Conservation (phyloP, 73 alveolate genomes). For the Tetrahymena malaccensis region DNA sequence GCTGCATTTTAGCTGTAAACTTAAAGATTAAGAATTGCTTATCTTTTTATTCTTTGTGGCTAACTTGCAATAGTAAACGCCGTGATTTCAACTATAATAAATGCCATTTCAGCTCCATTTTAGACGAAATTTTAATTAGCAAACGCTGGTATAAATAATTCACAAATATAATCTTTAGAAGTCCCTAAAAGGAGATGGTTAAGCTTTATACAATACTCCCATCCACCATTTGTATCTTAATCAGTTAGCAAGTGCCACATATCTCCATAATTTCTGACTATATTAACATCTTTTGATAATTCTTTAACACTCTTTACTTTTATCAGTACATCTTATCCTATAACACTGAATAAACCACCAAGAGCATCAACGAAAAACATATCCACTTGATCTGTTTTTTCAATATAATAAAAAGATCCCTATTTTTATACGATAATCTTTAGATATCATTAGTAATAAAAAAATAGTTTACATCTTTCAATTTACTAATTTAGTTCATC, state of each 20-base stretch:
- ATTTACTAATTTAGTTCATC: slow-evolving; percentile 4
- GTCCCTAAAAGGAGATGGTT: not conserved
- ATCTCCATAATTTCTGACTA: not conserved
- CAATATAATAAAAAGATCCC: not conserved
- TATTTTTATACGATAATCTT: not conserved
- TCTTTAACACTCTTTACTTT: not conserved
- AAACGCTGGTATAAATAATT: not conserved
- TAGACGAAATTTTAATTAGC: not conserved
- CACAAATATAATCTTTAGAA: not conserved
- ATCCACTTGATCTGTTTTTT: not conserved
- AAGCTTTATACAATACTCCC: not conserved
- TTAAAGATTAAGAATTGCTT: not conserved
- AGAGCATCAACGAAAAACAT: not conserved
- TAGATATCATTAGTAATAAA: not conserved
- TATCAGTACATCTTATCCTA: not conserved
- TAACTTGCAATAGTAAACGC: not conserved
- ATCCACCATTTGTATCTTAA: not conserved
- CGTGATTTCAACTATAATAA: not conserved
- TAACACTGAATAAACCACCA: not conserved
- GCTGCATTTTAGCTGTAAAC: not conserved
- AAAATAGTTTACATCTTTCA: slow-evolving; percentile 9
- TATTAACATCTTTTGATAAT: not conserved
- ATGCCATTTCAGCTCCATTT: not conserved
- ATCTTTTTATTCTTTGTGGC: not conserved
- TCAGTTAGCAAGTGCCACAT: not conserved